These are phyloP conservation scores for Colletotrichum trifolii DNA, from an alignment of 2,329 filamentous ascomycete genomes.

Conservation along the genomic window DNA sequence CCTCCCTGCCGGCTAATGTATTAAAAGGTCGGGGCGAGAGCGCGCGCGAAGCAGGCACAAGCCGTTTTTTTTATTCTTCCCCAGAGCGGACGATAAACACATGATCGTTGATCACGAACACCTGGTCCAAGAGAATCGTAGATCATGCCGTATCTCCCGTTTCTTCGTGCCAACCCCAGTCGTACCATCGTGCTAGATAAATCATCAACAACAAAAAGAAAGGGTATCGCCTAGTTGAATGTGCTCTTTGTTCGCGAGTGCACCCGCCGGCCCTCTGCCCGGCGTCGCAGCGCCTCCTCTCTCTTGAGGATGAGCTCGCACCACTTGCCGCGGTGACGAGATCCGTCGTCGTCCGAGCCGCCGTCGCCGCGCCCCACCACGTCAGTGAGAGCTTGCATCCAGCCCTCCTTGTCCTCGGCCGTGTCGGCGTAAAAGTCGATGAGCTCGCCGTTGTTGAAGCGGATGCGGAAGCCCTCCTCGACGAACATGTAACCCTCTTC, in stretches of 20 bases:
- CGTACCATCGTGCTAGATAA: constrained; percentile 32
- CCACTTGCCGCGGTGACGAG: constrained; percentile 67
- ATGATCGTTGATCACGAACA: constrained; percentile 37
- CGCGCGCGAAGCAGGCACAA: constrained; percentile 24
- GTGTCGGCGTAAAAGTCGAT: constrained; percentile 99
- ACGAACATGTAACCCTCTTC: constrained; percentile 99
- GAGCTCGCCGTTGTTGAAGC: constrained; percentile 97
- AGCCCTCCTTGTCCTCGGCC: constrained; percentile 86
- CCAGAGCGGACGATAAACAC: constrained; percentile 32
- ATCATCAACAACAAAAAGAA: constrained; percentile 32
- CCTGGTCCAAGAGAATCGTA: constrained; percentile 38
- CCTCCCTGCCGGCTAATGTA: constrained; percentile 30
- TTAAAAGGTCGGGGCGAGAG: constrained; percentile 30
- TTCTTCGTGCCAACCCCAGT: constrained; percentile 30
- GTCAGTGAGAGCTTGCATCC: constrained; percentile 90
- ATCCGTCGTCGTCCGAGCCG: constrained; percentile 57
- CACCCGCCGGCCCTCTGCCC: constrained; percentile 61
- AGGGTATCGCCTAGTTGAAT: constrained; percentile 51
- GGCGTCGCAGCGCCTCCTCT: constrained; percentile 68
- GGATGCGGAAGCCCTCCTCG: constrained; percentile 98
- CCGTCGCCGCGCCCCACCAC: constrained; percentile 67
- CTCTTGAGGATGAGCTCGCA: constrained; percentile 74
- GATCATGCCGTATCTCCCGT: constrained; percentile 34
- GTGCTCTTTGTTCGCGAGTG: constrained; percentile 70
- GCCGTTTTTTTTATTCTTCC: constrained; percentile 14